Evolutionary conservation across 768 basidiomycete genomes (phyloP), one percentile per base, ranked within the genome.

Genomic region (Boletus subcaerulescens): DNA sequence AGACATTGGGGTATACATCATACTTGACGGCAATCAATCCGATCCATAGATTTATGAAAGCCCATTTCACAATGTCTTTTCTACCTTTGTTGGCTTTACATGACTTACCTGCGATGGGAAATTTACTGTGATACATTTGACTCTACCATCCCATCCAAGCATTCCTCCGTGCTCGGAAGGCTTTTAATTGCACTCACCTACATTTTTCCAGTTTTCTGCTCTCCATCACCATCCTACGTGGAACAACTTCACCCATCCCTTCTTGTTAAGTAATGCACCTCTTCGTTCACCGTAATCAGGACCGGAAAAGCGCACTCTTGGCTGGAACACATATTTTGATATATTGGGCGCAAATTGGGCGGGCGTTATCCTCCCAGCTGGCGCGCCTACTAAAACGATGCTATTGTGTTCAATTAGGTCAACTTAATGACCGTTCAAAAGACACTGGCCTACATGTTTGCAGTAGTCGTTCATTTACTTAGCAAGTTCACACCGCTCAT

Each of bases 1-100:
- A 55, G 59, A 61, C 50, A 45, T 50, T 57, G 60, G 53, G 48
- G 60, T 47, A 53, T 50, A 42, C 55, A 57, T 53, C 48, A 49
- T 31, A 53, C 47, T 65, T 46, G 66, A 63, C 60, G 53, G 38
- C 39, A 46, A 52, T 57, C 50, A 20, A 57, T 40, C 42, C 48
- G 52, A 55, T 59, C 45, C 58, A 56, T 67, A 67, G 67, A 69
- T 60, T 60, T 46, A 63, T 45, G 57, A 64, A 50, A 55, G 48
- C 50, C 55, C 52, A 20, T 44, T 66, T 54, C 55, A 51, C 52
- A 50, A 46, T 44, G 55, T 58, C 55, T 49, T 47, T 62, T 58
- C 43, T 53, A 50, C 46, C 55, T 40, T 48, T 55, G 48, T 58
- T 48, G 52, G 58, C 50, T 55, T 42, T 29, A 44, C 42, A 46